These are phyloP conservation scores for Penicillium sp. DNA, from an alignment of 2,329 filamentous ascomycete genomes.

Conservation along the genomic window DNA sequence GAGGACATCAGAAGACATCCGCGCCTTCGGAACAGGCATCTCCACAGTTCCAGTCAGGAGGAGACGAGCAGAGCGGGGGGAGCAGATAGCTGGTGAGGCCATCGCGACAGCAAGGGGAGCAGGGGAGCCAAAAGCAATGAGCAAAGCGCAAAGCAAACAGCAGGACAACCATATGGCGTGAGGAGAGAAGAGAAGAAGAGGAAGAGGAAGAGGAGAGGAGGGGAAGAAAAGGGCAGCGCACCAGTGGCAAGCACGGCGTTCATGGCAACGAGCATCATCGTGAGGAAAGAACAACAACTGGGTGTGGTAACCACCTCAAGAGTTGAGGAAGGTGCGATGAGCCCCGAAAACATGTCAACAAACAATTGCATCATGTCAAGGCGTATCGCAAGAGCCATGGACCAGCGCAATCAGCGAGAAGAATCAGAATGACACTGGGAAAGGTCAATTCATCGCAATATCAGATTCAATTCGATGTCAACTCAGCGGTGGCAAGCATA, in stretches of 20 bases:
- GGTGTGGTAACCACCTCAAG: background rate
- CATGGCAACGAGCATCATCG: background rate
- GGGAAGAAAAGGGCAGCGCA: background rate
- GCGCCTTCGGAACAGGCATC: background rate
- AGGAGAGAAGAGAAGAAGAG: background rate
- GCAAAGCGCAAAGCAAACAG: background rate
- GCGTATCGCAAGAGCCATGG: background rate
- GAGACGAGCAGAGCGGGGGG: constrained; percentile 1
- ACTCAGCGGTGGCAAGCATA: background rate
- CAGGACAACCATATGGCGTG: background rate
- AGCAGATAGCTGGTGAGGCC: background rate
- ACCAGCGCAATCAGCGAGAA: background rate
- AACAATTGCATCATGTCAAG: background rate
- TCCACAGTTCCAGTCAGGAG: background rate
- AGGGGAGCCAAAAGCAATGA: background rate
- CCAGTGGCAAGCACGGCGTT: background rate
- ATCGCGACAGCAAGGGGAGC: background rate
- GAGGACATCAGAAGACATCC: no score
- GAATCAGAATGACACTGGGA: background rate
- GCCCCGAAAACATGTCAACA: background rate
- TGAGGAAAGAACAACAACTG: background rate
- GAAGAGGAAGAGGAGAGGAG: background rate
- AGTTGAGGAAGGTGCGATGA: background rate
- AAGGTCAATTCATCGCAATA: background rate
- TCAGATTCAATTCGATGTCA: background rate